Evolutionary conservation across 2,329 filamentous ascomycete species (phyloP).

Genomic region (Alternaria atra): DNA sequence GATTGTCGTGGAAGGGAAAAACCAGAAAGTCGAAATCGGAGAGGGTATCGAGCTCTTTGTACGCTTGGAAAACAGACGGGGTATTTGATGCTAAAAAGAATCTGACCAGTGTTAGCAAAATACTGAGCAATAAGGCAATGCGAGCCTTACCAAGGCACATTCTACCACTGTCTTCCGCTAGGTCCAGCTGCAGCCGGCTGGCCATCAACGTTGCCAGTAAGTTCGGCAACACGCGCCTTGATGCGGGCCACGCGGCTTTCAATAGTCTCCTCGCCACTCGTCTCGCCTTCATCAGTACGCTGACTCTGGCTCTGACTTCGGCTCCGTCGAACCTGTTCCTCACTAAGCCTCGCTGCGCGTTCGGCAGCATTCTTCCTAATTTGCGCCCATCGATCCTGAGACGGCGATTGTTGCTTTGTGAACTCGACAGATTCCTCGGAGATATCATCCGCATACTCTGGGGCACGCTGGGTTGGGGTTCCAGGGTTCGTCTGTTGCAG

Average conservation of each 20-base stretch:
- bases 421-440: slow-evolving; percentile 56
- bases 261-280: slow-evolving; percentile 96
- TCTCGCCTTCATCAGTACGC: slow-evolving; percentile 82
- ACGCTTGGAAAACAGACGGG: slow-evolving; percentile 32
- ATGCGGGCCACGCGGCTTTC: slow-evolving; percentile 96
- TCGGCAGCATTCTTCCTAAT: slow-evolving; percentile 95
- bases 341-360: slow-evolving; percentile 72
- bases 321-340: slow-evolving; percentile 68
- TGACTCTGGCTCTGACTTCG: slow-evolving; percentile 63
- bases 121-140: neutral
- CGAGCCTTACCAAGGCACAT: slow-evolving; percentile 26
- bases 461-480: slow-evolving; percentile 30
- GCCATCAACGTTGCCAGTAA: slow-evolving; percentile 70
- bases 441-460: slow-evolving; percentile 42
- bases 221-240: slow-evolving; percentile 93
- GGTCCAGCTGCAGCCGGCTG: slow-evolving; percentile 21
- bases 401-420: slow-evolving; percentile 47
- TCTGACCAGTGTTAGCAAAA: slow-evolving; percentile 12
- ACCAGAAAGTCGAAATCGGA: slow-evolving; percentile 31
- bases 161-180: slow-evolving; percentile 25
- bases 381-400: slow-evolving; percentile 89
- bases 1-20: slow-evolving; percentile 17
- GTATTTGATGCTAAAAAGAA: slow-evolving; percentile 19
- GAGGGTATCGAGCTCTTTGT: slow-evolving; percentile 45
- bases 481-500: slow-evolving; percentile 23